Conservation (phyloP, 2,329 filamentous ascomycete species). For the Venturia effusa region DNA sequence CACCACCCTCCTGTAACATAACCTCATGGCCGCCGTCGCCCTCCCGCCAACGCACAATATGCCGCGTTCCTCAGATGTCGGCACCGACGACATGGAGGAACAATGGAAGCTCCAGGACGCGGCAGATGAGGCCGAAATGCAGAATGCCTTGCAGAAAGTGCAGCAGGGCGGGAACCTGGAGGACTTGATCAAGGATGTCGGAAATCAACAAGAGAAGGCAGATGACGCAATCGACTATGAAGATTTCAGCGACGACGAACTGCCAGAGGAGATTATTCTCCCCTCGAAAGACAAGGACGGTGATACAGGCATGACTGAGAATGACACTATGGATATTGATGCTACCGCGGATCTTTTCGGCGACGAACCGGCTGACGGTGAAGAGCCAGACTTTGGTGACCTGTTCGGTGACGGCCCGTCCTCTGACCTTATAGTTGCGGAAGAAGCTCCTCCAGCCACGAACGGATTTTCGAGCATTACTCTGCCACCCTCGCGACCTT, state of each 20-base stretch:
- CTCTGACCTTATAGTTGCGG: constrained; percentile 11
- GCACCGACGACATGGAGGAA: neutral
- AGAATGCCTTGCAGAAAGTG: neutral
- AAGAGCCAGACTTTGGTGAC: constrained; percentile 39
- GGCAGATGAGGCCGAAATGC: constrained; percentile 5
- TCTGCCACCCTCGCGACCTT: neutral
- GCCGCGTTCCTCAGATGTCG: constrained; percentile 6
- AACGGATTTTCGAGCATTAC: neutral
- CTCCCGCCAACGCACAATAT: constrained; percentile 3
- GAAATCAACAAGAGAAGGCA: constrained; percentile 57
- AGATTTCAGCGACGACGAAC: constrained; percentile 84
- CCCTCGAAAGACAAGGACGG: neutral
- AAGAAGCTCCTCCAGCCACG: constrained; percentile 13
- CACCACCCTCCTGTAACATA: neutral
- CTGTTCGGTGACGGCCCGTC: constrained; percentile 7
- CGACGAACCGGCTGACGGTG: constrained; percentile 30
- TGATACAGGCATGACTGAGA: constrained; percentile 5
- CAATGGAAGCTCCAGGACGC: neutral
- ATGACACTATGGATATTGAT: constrained; percentile 43
- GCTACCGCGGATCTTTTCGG: constrained; percentile 58
- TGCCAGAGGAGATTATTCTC: constrained; percentile 60
- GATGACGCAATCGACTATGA: constrained; percentile 86
- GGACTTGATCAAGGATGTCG: neutral
- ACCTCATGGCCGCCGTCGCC: neutral
- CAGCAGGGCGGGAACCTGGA: neutral